A percentile compares a stretch with the other conserved stretches of the same genome.
These are phyloP conservation scores for Rhodotorula sphaerocarpa DNA, from an alignment of 768 basidiomycete species.

Conservation along the genomic window DNA sequence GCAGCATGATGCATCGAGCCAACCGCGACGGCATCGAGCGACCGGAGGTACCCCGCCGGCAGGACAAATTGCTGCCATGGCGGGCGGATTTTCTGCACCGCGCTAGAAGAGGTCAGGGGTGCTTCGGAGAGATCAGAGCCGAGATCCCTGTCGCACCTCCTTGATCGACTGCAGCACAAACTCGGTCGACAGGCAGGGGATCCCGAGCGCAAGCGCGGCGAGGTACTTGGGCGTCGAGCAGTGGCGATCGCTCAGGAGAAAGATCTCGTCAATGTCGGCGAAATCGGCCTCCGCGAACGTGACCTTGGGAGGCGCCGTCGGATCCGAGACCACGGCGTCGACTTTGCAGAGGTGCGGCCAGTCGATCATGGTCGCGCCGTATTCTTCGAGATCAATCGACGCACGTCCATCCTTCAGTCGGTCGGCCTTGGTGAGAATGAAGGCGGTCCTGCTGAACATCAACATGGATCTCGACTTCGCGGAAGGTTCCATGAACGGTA, in stretches of 20 bases:
- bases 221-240: constrained; percentile 71
- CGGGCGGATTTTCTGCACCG: constrained; percentile 33
- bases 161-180: constrained; percentile 37
- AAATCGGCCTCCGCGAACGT: constrained; percentile 4
- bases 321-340: neutral
- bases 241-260: constrained; percentile 45
- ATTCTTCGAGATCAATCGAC: constrained; percentile 9
- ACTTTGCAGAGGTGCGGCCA: constrained; percentile 31
- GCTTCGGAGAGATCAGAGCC: no score
- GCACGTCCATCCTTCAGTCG: neutral
- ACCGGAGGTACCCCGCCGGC: constrained; percentile 50
- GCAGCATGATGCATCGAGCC: constrained; percentile 41
- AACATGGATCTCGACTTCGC: neutral
- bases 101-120: constrained; percentile 25
- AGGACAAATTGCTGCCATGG: constrained; percentile 62
- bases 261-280: constrained; percentile 30
- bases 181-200: constrained; percentile 57
- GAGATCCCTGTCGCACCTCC: constrained; percentile 52
- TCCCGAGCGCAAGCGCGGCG: constrained; percentile 71
- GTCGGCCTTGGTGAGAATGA: constrained; percentile 11
- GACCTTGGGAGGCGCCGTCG: neutral
- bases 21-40: constrained; percentile 35
- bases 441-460: constrained; percentile 8
- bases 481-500: neutral
- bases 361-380: constrained; percentile 32